A percentile compares a stretch with the other conserved stretches of the same genome.
These are phyloP conservation scores for Brassica balearica DNA, from an alignment of 441 rosid genomes.

Conservation along the genomic window DNA sequence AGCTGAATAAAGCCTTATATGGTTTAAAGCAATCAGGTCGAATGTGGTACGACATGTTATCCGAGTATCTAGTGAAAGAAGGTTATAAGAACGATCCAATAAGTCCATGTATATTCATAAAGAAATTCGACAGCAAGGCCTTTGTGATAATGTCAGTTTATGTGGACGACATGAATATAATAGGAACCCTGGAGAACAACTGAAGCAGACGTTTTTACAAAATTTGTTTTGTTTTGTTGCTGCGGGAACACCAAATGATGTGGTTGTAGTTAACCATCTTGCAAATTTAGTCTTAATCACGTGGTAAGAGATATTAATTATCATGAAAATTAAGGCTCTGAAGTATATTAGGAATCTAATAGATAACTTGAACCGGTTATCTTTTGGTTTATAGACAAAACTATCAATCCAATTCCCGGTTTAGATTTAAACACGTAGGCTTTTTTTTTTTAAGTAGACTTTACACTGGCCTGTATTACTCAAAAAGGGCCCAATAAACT, in stretches of 20 bases:
- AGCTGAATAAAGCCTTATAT: too few relatives aligned
- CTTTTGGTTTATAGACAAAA: background rate
- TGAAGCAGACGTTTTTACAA: conserved; percentile 12
- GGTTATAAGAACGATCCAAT: too few relatives aligned
- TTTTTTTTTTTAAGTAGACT: background rate
- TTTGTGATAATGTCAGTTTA: too few relatives aligned
- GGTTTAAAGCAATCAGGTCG: too few relatives aligned
- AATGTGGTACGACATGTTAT: too few relatives aligned
- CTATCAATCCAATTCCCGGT: conserved; percentile 5
- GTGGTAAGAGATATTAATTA: background rate
- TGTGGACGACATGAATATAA: too few relatives aligned
- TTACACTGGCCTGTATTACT: conserved; percentile 15
- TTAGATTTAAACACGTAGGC: background rate
- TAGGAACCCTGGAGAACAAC: too few relatives aligned
- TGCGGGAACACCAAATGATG: background rate
- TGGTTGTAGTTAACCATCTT: background rate
- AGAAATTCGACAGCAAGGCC: too few relatives aligned
- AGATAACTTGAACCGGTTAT: background rate
- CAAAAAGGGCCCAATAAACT: conserved; percentile 21
- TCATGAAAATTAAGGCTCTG: conserved; percentile 1
- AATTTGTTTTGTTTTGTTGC: background rate
- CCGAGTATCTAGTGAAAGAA: too few relatives aligned
- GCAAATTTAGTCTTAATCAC: background rate
- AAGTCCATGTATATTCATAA: too few relatives aligned
- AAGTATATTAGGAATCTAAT: background rate